Percentiles rank a stretch among this genome's conserved stretches.
Conservation (phyloP, 805 yeast species). For the Metschnikowia chrysomelidarum region DNA sequence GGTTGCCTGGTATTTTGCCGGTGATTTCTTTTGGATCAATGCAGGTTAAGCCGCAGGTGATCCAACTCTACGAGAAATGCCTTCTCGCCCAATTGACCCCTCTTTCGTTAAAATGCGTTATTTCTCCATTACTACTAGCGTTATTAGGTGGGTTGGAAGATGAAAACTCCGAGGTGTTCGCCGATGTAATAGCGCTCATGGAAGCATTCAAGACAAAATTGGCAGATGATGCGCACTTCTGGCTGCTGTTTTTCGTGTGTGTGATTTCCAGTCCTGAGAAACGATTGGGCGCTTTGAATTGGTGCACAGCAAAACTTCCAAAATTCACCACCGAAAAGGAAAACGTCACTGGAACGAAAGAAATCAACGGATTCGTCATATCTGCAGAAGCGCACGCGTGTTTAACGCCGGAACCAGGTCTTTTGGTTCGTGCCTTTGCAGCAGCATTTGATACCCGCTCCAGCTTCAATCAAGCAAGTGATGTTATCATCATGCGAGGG, state of each 20-base stretch:
- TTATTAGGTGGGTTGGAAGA: slow-evolving; percentile 89
- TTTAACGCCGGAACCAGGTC: slow-evolving; percentile 74
- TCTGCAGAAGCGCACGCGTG: slow-evolving; percentile 47
- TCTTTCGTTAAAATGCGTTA: slow-evolving; percentile 47
- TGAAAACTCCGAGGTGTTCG: slow-evolving; percentile 81
- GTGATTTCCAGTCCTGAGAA: slow-evolving; percentile 78
- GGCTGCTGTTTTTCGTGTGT: slow-evolving; percentile 78
- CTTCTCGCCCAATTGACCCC: slow-evolving; percentile 38
- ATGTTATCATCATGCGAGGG: slow-evolving; percentile 77
- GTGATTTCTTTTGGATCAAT: slow-evolving; percentile 85
- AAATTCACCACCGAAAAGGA: slow-evolving; percentile 38
- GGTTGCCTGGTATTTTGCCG: slow-evolving; percentile 95
- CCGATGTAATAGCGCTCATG: slow-evolving; percentile 55
- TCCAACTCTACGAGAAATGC: slow-evolving; percentile 58
- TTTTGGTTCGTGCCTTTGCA: slow-evolving; percentile 71
- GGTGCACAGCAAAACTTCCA: slow-evolving; percentile 70
- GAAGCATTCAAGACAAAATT: slow-evolving; percentile 57
- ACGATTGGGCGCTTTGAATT: slow-evolving; percentile 78
- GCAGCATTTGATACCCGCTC: slow-evolving; percentile 52
- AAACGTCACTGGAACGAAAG: slow-evolving; percentile 12
- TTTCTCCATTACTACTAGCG: slow-evolving; percentile 70
- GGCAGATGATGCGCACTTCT: slow-evolving; percentile 70
- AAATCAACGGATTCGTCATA: too few species aligned
- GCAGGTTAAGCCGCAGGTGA: slow-evolving; percentile 76
- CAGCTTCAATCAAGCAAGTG: slow-evolving; percentile 39